Base-by-base conservation (phyloP, 495 filamentous ascomycete species). In the Annulohypoxylon nitens region DNA sequence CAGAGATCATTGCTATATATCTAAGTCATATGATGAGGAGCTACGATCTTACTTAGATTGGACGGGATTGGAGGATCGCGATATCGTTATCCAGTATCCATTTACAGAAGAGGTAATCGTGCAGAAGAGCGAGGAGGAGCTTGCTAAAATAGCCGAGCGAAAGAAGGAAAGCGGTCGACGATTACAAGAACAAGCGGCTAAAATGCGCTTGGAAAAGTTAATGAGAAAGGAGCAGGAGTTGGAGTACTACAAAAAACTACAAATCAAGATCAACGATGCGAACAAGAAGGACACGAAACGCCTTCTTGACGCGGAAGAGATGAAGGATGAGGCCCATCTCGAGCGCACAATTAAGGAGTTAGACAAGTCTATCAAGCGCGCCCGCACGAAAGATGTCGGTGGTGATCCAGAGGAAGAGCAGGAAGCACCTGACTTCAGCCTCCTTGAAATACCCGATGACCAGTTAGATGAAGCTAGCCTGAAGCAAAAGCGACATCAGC, bases 151-250 rank as follows among this genome's bases (percentile, higher is more conserved):
- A 65, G 94, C 94, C 12, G 96, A 99, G 82, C 89, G 93, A 76
- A 92, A 95, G 75, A 95, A 95, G 75, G 96, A 98, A 80, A 94
- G 93, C 74, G 96, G 96, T 1, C 88, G 95, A 58, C 85, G 97
- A 36, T 80, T 99, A 18, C 96, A 99, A 77, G 96, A 97, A 75
- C 96, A 99, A 78, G 97, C 96, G 0, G 95, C 96, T 2, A 98
- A 97, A 78, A 97, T 97, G 92, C 88, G 96, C 16, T 81, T 99
- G 4, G 97, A 99, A 50, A 94, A 97, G 80, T 84, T 99, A 23
- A 93, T 98, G 76, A 92, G 92, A 75, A 98, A 98, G 80, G 96
- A 99, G 81, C 89, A 97, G 78, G 95, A 98, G 75, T 82, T 98
- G 12, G 95, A 97, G 65, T 98, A 97, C 78, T 97, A 93, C 84